Evolutionary conservation across 176 grass and related monocot genomes (phyloP), one percentile per base, ranked within the genome.

Genomic region (Melocanna baccifera): DNA sequence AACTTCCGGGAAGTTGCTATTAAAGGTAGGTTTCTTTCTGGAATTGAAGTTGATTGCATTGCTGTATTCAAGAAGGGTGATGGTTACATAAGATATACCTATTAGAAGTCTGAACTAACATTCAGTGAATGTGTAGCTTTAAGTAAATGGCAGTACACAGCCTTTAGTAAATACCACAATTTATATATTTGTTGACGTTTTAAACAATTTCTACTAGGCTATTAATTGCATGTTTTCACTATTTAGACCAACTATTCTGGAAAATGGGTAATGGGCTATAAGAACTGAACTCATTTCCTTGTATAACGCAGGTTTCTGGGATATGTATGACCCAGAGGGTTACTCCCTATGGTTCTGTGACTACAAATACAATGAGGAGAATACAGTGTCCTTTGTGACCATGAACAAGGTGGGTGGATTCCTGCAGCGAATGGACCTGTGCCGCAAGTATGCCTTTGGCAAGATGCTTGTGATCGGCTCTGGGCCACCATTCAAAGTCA

Each of bases 291-390:
- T 22, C 48, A 77, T 22, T 4, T 30, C 12, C 11, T 78, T 19
- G 10, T 2, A 34, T 85, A 42, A 56, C 76, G 22, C 88, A 95
- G 93, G 93, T 85, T 95, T 95, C 82, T 95, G 90, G 93, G 93
- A 95, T 20, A 95, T 95, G 93, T 95, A 88, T 11, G 93, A 95
- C 71, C 87, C 90, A 3, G 92, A 97, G 63, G 91, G 91, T 20
- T 97, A 92, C 85, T 97, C 89, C 20, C 39, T 97, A 8, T 94
- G 94, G 94, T 97, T 97, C 87, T 94, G 91, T 62, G 89, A 94
- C 56, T 97, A 92, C 83, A 97, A 97, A 25, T 94, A 94, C 88
- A 92, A 97, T 18, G 92, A 94, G 9, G 94, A 94, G 90, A 97
- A 97, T 77, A 94, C 77, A 0, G 92, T 97, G 1, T 94, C 94